Percentiles rank a stretch among this genome's conserved stretches.
Evolutionary conservation across 805 yeast species (phyloP).

Genomic region (Candida nitratophila): DNA sequence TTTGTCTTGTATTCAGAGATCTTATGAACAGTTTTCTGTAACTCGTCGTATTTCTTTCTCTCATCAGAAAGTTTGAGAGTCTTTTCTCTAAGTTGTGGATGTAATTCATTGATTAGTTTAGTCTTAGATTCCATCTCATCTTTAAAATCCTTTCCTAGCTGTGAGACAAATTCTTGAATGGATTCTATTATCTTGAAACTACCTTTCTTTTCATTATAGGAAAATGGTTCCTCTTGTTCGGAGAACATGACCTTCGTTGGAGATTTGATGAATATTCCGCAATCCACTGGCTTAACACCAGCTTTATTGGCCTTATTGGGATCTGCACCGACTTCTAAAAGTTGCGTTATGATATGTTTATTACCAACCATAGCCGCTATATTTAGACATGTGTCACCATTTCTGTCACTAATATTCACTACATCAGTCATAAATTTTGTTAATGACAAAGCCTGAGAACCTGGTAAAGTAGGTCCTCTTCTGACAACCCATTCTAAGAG

Average conservation of each 20-base stretch:
- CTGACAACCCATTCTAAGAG: conserved; percentile 72
- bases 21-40: conserved; percentile 36
- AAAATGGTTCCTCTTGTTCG: background rate
- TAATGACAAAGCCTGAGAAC: conserved; percentile 38
- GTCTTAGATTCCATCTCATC: conserved; percentile 50
- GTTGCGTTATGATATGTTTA: conserved; percentile 68
- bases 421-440: conserved; percentile 58
- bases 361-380: conserved; percentile 88
- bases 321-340: conserved; percentile 86
- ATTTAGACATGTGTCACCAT: conserved; percentile 93
- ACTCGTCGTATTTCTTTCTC: conserved; percentile 43
- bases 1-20: conserved; percentile 47
- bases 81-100: conserved; percentile 50
- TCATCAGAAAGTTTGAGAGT: conserved; percentile 43
- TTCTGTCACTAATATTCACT: conserved; percentile 82
- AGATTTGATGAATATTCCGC: conserved; percentile 52
- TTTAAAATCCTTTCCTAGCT: conserved; percentile 53
- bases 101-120: conserved; percentile 42
- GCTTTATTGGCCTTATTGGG: conserved; percentile 72
- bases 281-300: conserved; percentile 82
- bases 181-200: conserved; percentile 40
- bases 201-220: conserved; percentile 10
- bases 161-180: conserved; percentile 41
- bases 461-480: conserved; percentile 38
- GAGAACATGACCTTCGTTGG: background rate